These are phyloP conservation scores for Phytophthora citricola DNA, from an alignment of 352 stramenopile species.

Conservation along the genomic window DNA sequence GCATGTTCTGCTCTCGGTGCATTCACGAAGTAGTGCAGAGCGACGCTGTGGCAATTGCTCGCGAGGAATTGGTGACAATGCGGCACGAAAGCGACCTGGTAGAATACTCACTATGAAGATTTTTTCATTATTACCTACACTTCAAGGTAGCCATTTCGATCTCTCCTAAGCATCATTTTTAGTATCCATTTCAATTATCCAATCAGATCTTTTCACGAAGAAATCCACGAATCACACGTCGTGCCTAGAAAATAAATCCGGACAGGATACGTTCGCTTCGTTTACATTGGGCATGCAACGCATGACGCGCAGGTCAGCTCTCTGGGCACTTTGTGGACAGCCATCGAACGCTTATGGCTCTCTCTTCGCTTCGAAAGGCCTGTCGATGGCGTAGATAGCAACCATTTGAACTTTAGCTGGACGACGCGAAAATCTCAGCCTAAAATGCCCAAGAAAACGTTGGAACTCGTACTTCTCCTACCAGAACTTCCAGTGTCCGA, in stretches of 20 bases:
- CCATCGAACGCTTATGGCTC: background rate
- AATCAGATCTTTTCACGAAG: constrained; percentile 20
- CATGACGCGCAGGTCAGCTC: too few species aligned
- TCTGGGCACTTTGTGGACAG: too few species aligned
- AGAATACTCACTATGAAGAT: constrained; percentile 23
- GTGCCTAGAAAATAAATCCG: background rate
- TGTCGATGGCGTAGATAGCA: constrained; percentile 2
- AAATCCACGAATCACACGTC: constrained; percentile 10
- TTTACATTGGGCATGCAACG: background rate
- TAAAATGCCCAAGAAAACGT: constrained; percentile 2
- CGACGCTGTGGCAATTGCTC: constrained; percentile 32
- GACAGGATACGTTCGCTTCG: background rate
- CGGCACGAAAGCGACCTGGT: constrained; percentile 15
- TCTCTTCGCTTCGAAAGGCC: constrained; percentile 6
- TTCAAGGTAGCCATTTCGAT: constrained; percentile 11
- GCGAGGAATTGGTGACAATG: constrained; percentile 27
- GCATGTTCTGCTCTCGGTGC: constrained; percentile 37
- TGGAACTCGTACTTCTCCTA: constrained; percentile 8
- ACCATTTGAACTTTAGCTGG: constrained; percentile 7
- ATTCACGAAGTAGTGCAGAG: constrained; percentile 29
- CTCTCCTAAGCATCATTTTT: background rate
- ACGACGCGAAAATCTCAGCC: constrained; percentile 6
- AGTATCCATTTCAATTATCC: background rate
- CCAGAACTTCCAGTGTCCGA: constrained; percentile 21
- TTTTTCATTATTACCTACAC: background rate